Base-by-base conservation (phyloP, 257 asterid genomes). In the Fraxinus quadrangulata region DNA sequence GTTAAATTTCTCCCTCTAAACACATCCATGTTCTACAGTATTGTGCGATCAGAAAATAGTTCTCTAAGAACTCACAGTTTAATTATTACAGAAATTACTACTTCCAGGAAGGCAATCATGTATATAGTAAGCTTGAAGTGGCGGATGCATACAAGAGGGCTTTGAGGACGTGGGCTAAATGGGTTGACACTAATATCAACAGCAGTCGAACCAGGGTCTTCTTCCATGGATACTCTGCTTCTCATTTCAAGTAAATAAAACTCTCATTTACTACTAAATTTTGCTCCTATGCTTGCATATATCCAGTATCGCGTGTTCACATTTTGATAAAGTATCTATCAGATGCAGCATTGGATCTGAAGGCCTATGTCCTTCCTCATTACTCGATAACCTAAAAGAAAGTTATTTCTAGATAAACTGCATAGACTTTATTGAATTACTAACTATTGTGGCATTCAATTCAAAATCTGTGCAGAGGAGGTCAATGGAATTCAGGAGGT, bases 401-500 rank as follows among this genome's bases (percentile, higher is more conserved):
- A 45, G 16, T 13, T 45, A 45, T 45, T 11, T 45, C 19, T 45
- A 45, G 5, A 45, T 39, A 2, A 39, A 2, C 13, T 39, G 45
- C 13, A 45, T 2, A 45, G 14, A 45, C 51, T 45, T 45, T 12
- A 3, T 42, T 12, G 51, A 12, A 42, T 54, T 59, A n/a, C 67
- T 21, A 6, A 59, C 28, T n/a, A 5, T n/a, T 23, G 28, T 21
- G 12, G 26, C 9, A 23, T 47, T 47, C n/a, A 14, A 47, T 47
- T 47, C n/a, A 21, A 26, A 31, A 47, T 59, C 24, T 59, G 6
- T 26, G 81, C 83, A 91, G 94, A 71, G 92, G 90, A 6, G 96
- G 93, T 0, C 85, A 83, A 69, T 88, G 96, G 93, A 87, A 87
- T 67, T 83, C 91, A 1, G 92, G 94, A 0, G 96, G 94, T 3